Base-by-base conservation (phyloP, 2,329 filamentous ascomycete genomes). In the Hirsutella rhossiliensis region DNA sequence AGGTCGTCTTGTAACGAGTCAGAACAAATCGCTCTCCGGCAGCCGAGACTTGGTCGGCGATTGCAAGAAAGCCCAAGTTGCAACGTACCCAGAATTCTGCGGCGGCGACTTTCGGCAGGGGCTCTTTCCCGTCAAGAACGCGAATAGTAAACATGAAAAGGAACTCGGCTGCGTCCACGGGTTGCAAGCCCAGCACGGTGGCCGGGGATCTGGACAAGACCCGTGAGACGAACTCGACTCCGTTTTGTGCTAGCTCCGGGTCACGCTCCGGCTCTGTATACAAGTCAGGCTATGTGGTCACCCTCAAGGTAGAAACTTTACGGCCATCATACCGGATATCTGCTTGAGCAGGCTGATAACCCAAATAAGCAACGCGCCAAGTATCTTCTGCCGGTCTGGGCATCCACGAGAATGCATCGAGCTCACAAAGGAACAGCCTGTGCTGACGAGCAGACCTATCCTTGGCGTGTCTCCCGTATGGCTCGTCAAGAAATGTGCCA, bases 141-240 rank as follows among this genome's bases (percentile, higher is more conserved):
- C 77, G 74, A 12, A 92, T 65, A 0, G 80, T 75, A 54, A 90
- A 89, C 43, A 80, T 64, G 54, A 94, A 83, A 47, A 87, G 73
- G 52, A 72, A 77, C 46, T 83, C 78, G 1, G 83, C 68, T 11
- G 72, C 68, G 1, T 73, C 69, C 11, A 70, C 59, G 4, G 77
- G 69, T 42, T 80, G 72, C 9, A 77, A 62, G 5, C 61, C 64
- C 41, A 87, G 70, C 5, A 90, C 63, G 8, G 82, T 68, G n/a
- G 69, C 64, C 0, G 80, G 69, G 45, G 80, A 74, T 44, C 75
- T 77, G 11, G 69, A 68, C 47, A 86, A 64, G 42, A 87, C 66
- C 23, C 77, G 76, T 44, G 77, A 75, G 9, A 82, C 67, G 46
- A 90, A 80, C 44, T 88, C 82, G 41, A 90, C 82, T 41, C 80